phyloP scores from a whole-genome alignment of 495 filamentous ascomycete genomes.

The Apodospora peruviana region DNA sequence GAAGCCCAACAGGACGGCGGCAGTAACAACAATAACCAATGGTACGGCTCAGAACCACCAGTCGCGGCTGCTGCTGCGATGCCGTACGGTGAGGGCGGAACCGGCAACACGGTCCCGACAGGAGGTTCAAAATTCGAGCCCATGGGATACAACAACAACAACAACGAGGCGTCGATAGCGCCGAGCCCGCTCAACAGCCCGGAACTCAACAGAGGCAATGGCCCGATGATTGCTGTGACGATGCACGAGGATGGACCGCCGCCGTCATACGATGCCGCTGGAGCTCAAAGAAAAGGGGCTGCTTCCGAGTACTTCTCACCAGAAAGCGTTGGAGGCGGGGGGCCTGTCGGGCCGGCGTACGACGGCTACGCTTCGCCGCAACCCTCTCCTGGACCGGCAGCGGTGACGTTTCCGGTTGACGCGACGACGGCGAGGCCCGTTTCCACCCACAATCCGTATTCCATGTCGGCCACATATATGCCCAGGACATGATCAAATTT shows the following conservation, averaged over 20 bases:
- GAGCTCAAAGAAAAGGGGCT: neutral
- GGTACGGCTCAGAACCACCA: too few relatives aligned
- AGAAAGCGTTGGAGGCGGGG: neutral
- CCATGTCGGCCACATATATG: neutral
- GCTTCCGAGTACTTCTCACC: neutral
- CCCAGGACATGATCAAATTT: neutral
- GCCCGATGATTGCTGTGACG: neutral
- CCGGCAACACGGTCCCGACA: neutral
- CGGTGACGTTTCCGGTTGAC: neutral
- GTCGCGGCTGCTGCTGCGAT: too few relatives aligned
- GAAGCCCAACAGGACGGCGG: too few relatives aligned
- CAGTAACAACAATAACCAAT: too few relatives aligned
- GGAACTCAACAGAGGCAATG: neutral
- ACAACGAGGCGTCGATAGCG: neutral
- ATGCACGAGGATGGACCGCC: too few relatives aligned
- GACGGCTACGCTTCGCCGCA: too few relatives aligned
- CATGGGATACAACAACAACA: neutral
- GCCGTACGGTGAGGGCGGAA: too few relatives aligned
- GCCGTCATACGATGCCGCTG: neutral
- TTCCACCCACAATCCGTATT: neutral
- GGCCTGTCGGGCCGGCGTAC: neutral
- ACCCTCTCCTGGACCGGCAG: conserved; percentile 1
- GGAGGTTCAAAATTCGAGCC: neutral
- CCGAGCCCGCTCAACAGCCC: neutral
- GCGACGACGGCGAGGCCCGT: neutral